Evolutionary conservation across 225 moss, liverwort and hornwort species (phyloP).

Genomic region (Rhytidiadelphus loreus): DNA sequence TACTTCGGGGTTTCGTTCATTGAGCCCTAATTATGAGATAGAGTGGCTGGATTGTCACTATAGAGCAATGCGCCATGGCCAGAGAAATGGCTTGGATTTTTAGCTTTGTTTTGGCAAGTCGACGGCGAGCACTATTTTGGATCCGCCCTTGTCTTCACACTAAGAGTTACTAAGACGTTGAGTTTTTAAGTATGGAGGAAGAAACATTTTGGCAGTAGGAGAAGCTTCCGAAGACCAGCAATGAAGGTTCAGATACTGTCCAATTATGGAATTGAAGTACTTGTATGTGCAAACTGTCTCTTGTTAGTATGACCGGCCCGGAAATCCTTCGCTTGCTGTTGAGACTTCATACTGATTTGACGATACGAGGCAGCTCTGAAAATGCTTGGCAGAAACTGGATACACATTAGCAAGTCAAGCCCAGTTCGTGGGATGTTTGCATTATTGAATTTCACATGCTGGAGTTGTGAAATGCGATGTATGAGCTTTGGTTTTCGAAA

Average conservation of each 20-base stretch:
- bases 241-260: not conserved
- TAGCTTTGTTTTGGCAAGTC: not conserved
- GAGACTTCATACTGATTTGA: not conserved
- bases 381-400: conserved; percentile 3
- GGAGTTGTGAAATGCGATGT: not conserved
- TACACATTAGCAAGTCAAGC: not conserved
- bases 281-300: not conserved
- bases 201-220: not conserved
- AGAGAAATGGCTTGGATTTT: not conserved
- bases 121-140: not conserved
- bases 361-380: not conserved
- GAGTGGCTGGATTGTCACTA: not conserved
- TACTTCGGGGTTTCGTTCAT: not conserved
- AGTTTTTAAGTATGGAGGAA: not conserved
- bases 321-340: not conserved
- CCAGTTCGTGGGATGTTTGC: conserved; percentile 6
- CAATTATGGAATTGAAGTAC: not conserved
- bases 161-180: not conserved
- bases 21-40: not conserved
- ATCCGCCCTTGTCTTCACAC: not conserved
- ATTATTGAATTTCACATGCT: not conserved
- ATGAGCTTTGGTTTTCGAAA: not conserved
- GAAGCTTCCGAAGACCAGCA: not conserved
- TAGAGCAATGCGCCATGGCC: not conserved
- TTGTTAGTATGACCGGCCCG: not conserved